Conservation (phyloP, 345 rosid species). For the Erodium maritimum region DNA sequence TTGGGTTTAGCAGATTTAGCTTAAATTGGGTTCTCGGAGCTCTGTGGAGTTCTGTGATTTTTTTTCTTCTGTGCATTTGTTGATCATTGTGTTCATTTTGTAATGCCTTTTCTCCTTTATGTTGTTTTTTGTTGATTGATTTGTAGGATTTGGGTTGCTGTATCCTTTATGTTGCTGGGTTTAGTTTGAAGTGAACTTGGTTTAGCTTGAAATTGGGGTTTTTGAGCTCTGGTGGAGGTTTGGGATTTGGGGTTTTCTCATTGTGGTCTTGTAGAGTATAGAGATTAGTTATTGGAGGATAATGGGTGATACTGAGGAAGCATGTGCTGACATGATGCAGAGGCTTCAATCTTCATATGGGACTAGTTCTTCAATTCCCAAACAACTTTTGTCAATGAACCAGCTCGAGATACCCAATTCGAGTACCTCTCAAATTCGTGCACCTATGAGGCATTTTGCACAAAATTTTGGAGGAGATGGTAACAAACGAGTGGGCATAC, state of each 20-base stretch:
- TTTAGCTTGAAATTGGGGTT: too few species aligned
- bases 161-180: too few species aligned
- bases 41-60: too few species aligned
- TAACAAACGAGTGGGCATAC: constrained; percentile 56
- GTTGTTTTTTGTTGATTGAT: too few species aligned
- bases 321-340: constrained; percentile 47
- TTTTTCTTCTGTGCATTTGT: too few species aligned
- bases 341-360: constrained; percentile 60
- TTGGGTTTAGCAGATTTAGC: too few species aligned
- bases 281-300: not conserved
- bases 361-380: constrained; percentile 36
- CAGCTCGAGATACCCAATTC: constrained; percentile 47
- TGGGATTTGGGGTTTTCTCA: not conserved
- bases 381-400: constrained; percentile 29
- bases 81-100: too few species aligned
- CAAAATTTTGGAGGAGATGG: constrained; percentile 29
- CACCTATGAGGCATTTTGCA: constrained; percentile 40
- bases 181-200: too few species aligned
- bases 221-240: not conserved
- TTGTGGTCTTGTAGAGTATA: not conserved
- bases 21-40: too few species aligned
- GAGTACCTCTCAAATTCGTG: constrained; percentile 38
- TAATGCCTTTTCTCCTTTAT: too few species aligned
- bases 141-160: too few species aligned
- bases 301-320: constrained; percentile 68